These are phyloP conservation scores for Sicyos baderoa DNA, from an alignment of 306 rosid genomes.

Conservation along the genomic window DNA sequence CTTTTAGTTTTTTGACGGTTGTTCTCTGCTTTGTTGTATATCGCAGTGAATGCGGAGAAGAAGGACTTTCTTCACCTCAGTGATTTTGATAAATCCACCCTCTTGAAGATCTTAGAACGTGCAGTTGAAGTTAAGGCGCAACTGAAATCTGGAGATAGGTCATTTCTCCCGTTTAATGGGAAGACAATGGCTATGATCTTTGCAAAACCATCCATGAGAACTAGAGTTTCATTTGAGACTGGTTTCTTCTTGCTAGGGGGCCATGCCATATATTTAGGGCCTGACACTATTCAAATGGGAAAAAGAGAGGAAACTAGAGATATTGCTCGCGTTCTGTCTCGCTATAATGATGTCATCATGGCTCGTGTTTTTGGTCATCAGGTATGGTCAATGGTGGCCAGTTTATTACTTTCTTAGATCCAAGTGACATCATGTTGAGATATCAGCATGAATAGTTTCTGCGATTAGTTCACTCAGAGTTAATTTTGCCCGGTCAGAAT, in stretches of 20 bases:
- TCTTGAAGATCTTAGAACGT: conserved; percentile 65
- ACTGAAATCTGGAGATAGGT: conserved; percentile 73
- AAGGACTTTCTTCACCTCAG: conserved; percentile 76
- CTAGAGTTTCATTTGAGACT: conserved; percentile 88
- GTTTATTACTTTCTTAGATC: conserved; percentile 26
- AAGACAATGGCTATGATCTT: conserved; percentile 97
- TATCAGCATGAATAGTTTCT: neutral
- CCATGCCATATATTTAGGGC: conserved; percentile 86
- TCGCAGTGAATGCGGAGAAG: conserved; percentile 42
- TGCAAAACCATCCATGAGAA: conserved; percentile 93
- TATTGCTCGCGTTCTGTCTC: conserved; percentile 74
- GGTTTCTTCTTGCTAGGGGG: conserved; percentile 84
- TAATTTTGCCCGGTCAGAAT: neutral
- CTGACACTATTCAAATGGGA: conserved; percentile 92
- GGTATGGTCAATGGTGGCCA: conserved; percentile 54
- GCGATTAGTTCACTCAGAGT: neutral
- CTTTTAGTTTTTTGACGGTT: conserved; percentile 5
- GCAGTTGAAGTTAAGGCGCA: conserved; percentile 77
- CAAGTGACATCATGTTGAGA: neutral
- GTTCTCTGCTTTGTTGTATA: neutral
- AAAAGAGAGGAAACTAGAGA: conserved; percentile 97
- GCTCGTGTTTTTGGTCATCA: conserved; percentile 94
- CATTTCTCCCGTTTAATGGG: conserved; percentile 76
- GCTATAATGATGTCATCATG: conserved; percentile 84
- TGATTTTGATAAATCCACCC: conserved; percentile 68